Evolutionary conservation across 1,284 basidiomycete genomes (phyloP).

Genomic region (Puccinia polysora): DNA sequence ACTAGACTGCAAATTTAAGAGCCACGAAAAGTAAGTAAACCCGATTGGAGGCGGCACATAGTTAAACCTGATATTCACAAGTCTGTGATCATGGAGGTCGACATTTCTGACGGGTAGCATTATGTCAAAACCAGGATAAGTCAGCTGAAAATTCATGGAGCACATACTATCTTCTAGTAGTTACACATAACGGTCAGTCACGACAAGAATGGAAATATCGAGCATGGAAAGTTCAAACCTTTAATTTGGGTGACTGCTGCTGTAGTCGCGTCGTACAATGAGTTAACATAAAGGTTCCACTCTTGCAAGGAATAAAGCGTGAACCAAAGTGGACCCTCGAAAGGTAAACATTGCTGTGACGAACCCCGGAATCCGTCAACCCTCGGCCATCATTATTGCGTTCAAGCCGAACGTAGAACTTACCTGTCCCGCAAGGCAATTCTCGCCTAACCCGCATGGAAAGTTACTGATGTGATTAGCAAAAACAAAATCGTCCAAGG

Average conservation of each 20-base stretch:
- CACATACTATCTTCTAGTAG: not conserved
- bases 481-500: conserved; percentile 28
- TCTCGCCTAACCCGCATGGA: conserved; percentile 29
- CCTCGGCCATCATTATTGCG: not conserved
- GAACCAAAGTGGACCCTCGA: conserved; percentile 25
- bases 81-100: conserved; percentile 30
- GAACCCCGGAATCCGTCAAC: not conserved
- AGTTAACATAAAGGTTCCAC: conserved; percentile 40
- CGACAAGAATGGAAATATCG: not conserved
- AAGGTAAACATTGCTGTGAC: conserved; percentile 31
- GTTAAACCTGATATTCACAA: conserved; percentile 9
- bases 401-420: not conserved
- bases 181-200: not conserved
- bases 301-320: conserved; percentile 31
- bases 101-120: conserved; percentile 6
- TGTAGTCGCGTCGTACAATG: conserved; percentile 21
- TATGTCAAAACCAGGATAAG: not conserved
- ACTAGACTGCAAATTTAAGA: not conserved
- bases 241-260: conserved; percentile 19
- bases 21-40: not conserved
- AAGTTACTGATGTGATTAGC: conserved; percentile 15
- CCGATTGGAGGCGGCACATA: not conserved
- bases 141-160: not conserved
- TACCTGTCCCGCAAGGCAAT: conserved; percentile 38
- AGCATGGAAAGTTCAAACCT: conserved; percentile 6